Conservation (phyloP, 1,139 yeast genomes). For the Arxiozyma telluris region DNA sequence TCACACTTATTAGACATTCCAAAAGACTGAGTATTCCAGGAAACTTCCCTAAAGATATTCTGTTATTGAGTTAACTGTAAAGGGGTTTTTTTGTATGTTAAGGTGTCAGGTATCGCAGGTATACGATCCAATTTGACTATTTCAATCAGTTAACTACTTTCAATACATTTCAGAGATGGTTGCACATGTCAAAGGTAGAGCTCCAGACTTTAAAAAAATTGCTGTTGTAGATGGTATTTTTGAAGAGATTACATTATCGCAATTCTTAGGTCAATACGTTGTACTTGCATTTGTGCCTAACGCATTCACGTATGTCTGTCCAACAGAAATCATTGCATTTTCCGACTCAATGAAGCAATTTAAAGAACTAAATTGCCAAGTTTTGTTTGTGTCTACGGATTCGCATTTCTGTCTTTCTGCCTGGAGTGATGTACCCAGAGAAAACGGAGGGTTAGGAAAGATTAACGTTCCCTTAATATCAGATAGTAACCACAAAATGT, state of each 20-base stretch:
- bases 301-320: slow-evolving; percentile 99
- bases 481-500: slow-evolving; percentile 90
- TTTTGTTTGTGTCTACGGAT: slow-evolving; percentile 94
- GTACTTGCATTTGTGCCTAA: slow-evolving; percentile 92
- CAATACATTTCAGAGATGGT: slow-evolving; percentile 46
- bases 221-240: slow-evolving; percentile 94
- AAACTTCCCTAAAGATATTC: too few species aligned
- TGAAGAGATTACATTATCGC: slow-evolving; percentile 87
- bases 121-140: background rate
- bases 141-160: background rate
- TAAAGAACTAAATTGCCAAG: slow-evolving; percentile 76
- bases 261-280: slow-evolving; percentile 97
- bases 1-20: background rate
- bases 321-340: slow-evolving; percentile 97
- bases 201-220: slow-evolving; percentile 91
- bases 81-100: background rate
- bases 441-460: slow-evolving; percentile 97
- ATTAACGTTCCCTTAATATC: slow-evolving; percentile 89
- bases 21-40: too few species aligned
- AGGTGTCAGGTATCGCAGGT: background rate
- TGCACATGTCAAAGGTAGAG: slow-evolving; percentile 85
- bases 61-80: background rate
- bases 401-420: slow-evolving; percentile 96
- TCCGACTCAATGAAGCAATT: slow-evolving; percentile 89
- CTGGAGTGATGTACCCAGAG: slow-evolving; percentile 94